Base-by-base conservation (phyloP, 495 filamentous ascomycete species). In the Aspergillus nanangensis region DNA sequence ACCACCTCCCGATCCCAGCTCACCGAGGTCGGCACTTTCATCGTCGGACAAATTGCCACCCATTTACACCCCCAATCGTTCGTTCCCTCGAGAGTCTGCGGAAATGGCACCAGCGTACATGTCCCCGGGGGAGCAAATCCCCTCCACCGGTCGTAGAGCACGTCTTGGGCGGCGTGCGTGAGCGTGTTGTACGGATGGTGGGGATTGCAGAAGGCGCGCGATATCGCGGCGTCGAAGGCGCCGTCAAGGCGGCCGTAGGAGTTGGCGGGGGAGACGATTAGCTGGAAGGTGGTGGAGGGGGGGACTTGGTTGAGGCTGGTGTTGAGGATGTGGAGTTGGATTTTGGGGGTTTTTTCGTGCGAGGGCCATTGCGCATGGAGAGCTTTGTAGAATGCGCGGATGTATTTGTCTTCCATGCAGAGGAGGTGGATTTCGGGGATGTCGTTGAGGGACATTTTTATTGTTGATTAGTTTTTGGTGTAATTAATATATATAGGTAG, bases 201-300 rank as follows among this genome's bases (percentile, higher is more conserved):
- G 0, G 73, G 54, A 9, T 22, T 69, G 24, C 69, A 67, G 55
- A 76, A 72, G n/a, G 62, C 57, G 37, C 60, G 60, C 0, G 73
- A 75, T 51, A 79, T 74, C 5, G 75, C 73, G 44, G 74, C 65
- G 58, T 79, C 76, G 52, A 78, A 79, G 45, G 59, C 71, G 34
- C 76, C 76, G 44, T 78, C 74, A 3, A 79, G 60, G 3, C 65
- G 65, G 42, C 62, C 74, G 53, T 72, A 76, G 11, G 70, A 75
- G 59, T 79, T 79, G 38, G 74, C 72, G 5, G 74, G 74, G 5
- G 74, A 78, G 36, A 78, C 72, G 14, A 79, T 60, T 8, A 70
- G 56, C 55, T 75, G 65, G 46, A 72, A 77, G 18, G 51, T 64
- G 17, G 53, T 47, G 11, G 23, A 34, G 4, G 45, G 4, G 3